Evolutionary conservation across 495 filamentous ascomycete genomes (phyloP).

Genomic region (Lindgomyces ingoldianus): DNA sequence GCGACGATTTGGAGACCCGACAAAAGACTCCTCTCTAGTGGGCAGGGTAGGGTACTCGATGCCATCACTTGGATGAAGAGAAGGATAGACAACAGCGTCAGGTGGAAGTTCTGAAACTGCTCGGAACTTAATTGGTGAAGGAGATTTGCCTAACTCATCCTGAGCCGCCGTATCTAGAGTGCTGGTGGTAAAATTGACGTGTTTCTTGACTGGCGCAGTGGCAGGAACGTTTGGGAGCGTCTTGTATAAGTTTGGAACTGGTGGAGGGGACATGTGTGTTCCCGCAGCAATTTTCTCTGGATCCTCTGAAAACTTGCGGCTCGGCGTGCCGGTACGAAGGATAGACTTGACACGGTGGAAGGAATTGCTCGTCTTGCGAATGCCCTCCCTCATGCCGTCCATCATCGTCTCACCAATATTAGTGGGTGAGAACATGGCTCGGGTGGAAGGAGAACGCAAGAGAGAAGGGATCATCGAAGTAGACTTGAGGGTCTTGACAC

Average conservation of each 20-base stretch:
- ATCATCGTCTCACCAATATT: constrained; percentile 20
- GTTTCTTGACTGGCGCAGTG: constrained; percentile 51
- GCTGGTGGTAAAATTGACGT: constrained; percentile 61
- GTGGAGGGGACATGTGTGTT: constrained; percentile 52
- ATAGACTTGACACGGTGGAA: constrained; percentile 57
- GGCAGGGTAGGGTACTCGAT: constrained; percentile 38
- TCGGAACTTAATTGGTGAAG: constrained; percentile 30
- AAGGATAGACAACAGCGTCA: constrained; percentile 19
- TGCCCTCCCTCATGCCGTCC: constrained; percentile 20
- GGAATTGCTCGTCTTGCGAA: constrained; percentile 35
- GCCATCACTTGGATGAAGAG: not conserved
- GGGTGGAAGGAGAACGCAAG: constrained; percentile 47
- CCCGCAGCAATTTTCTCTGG: constrained; percentile 62
- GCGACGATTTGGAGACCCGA: constrained; percentile 24
- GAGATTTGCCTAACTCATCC: constrained; percentile 37
- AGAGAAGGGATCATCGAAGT: constrained; percentile 57
- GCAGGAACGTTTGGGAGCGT: constrained; percentile 41
- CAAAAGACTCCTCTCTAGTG: constrained; percentile 1
- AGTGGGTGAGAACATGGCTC: constrained; percentile 21
- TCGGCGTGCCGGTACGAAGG: constrained; percentile 58
- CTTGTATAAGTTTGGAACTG: constrained; percentile 44
- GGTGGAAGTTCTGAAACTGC: constrained; percentile 31
- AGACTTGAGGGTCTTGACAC: constrained; percentile 58
- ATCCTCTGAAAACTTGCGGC: constrained; percentile 63
- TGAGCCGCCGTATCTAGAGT: constrained; percentile 47